A percentile compares a stretch with the other conserved stretches of the same genome.
Evolutionary conservation across 345 rosid species (phyloP).

Genomic region (Erysimum cheiranthoides): DNA sequence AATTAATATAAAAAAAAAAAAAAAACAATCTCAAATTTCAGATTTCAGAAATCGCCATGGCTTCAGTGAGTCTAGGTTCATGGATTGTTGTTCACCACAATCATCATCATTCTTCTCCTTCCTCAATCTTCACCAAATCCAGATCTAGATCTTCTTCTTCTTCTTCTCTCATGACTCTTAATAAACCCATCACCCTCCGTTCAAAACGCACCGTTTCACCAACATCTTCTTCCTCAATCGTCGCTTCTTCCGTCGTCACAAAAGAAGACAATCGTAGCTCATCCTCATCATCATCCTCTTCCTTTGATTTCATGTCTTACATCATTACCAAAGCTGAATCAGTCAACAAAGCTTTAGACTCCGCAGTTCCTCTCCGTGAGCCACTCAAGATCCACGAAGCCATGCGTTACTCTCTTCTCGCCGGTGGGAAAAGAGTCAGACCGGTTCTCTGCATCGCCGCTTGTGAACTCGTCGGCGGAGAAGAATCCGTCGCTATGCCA

Average conservation of each 20-base stretch:
- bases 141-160: conserved; percentile 54
- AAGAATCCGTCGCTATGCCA: conserved; percentile 70
- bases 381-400: conserved; percentile 88
- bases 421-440: conserved; percentile 88
- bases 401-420: conserved; percentile 92
- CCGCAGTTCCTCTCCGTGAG: conserved; percentile 63
- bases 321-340: conserved; percentile 63
- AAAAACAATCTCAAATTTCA: background rate
- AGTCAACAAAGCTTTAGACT: conserved; percentile 73
- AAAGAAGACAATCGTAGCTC: conserved; percentile 46
- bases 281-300: conserved; percentile 7
- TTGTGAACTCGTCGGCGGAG: conserved; percentile 84
- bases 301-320: conserved; percentile 81
- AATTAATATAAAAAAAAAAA: background rate
- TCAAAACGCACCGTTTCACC: conserved; percentile 42
- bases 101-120: conserved; percentile 26
- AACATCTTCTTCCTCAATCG: conserved; percentile 39
- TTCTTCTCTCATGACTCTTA: conserved; percentile 34
- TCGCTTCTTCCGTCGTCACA: conserved; percentile 59
- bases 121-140: conserved; percentile 33
- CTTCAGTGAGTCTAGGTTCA: conserved; percentile 56
- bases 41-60: conserved; percentile 47
- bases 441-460: conserved; percentile 88
- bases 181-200: conserved; percentile 10
- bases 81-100: conserved; percentile 53